Conservation (phyloP, 108 stramenopile genomes). For the Cyclotella baltica region DNA sequence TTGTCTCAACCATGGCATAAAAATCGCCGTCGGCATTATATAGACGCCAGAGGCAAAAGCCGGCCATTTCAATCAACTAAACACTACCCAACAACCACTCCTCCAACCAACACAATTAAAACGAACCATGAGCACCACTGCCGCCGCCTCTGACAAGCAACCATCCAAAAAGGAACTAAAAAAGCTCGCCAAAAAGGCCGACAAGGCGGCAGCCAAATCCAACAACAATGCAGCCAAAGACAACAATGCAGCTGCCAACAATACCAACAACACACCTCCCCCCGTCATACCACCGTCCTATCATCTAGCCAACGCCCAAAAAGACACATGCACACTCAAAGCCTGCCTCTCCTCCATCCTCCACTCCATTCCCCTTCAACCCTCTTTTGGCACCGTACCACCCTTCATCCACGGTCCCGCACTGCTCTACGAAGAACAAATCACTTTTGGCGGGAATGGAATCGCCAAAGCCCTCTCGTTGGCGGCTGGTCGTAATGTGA, state of each 20-base stretch:
- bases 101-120: neutral
- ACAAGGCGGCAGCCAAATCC: constrained; percentile 78
- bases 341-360: constrained; percentile 68
- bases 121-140: constrained; percentile 9
- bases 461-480: constrained; percentile 72
- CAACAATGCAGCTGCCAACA: constrained; percentile 30
- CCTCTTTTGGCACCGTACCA: constrained; percentile 29
- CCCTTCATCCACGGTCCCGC: constrained; percentile 52
- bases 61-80: too few relatives aligned
- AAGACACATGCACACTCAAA: constrained; percentile 68
- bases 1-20: too few relatives aligned
- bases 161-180: constrained; percentile 86
- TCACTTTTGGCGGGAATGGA: constrained; percentile 82
- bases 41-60: too few relatives aligned
- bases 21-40: too few relatives aligned
- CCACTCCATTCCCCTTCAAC: constrained; percentile 52
- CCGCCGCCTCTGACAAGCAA: too few relatives aligned
- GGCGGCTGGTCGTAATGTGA: neutral
- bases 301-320: constrained; percentile 43
- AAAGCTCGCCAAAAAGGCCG: constrained; percentile 84
- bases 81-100: neutral
- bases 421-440: constrained; percentile 46
- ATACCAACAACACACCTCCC: neutral
- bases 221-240: constrained; percentile 34
- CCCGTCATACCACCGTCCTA: constrained; percentile 22